Evolutionary conservation across 345 rosid species (phyloP), one percentile per base, ranked within the genome.

Genomic region (Litchi chinensis): DNA sequence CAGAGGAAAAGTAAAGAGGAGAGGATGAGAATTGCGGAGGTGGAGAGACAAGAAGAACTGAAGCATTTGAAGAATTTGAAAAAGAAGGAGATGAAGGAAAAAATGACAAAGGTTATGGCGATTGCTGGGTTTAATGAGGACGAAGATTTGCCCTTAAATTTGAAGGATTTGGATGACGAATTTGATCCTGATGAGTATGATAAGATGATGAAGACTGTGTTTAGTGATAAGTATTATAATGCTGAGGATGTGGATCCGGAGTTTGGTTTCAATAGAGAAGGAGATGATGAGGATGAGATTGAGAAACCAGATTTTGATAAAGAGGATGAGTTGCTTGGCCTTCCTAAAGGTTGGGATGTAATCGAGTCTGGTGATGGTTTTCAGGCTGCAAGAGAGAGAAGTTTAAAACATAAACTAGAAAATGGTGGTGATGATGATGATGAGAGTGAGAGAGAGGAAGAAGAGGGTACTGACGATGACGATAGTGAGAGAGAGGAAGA

Each of bases 31-130:
- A 77, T 76, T 39, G 95, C 87, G 2, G 96, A 90, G 85, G 73
- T 83, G 78, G 95, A 91, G 89, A 88, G 93, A 85, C 75, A 88
- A 81, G 99, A 92, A 79, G 98, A 95, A 82, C 39, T 93, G 81
- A 95, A 91, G 88, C 93, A 86, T 79, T 77, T 95, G 84, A 95
- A 95, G 92, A 95, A 93, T 83, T 77, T 95, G 80, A 95, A 90
- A 91, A 93, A 89, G 90, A 86, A 88, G 77, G 98, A 95, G 82
- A 93, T 95, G 48, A 83, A 88, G 71, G 95, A 92, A 84, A 93
- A 79, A 79, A 88, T 95, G 83, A 83, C 82, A 81, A 95, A 87
- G 74, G 88, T 95, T 5, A 83, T 88, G 87, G 81, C 87, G 76
- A 86, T 87, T 81, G 93, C 98, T 1, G 97, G 99, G 57, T 83